phyloP scores from a whole-genome alignment of 208 protist genomes.

The Crithidia expoeki region DNA sequence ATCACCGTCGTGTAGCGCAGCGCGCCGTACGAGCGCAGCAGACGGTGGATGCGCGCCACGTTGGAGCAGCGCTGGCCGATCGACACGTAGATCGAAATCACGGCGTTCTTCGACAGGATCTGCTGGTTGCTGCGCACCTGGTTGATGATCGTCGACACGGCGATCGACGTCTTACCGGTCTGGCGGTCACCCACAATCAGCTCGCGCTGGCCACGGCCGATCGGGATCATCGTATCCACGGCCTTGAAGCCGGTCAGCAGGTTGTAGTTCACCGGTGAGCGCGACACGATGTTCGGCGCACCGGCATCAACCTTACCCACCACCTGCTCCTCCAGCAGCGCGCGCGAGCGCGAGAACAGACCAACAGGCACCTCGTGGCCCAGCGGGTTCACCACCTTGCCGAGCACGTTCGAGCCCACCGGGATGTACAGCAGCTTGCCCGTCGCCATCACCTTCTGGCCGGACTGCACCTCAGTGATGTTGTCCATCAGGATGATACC shows the following conservation, averaged over 20 bases:
- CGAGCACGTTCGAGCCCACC: constrained; percentile 78
- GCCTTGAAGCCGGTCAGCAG: constrained; percentile 93
- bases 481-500: constrained; percentile 91
- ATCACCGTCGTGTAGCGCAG: constrained; percentile 92
- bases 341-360: constrained; percentile 59
- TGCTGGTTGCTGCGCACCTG: constrained; percentile 91
- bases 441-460: constrained; percentile 89
- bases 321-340: constrained; percentile 50
- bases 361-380: constrained; percentile 82
- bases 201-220: constrained; percentile 94
- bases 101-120: constrained; percentile 87
- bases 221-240: constrained; percentile 93
- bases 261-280: constrained; percentile 93
- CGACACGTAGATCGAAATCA: no score
- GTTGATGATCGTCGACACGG: constrained; percentile 94
- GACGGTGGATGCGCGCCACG: constrained; percentile 90
- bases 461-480: constrained; percentile 84
- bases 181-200: constrained; percentile 95
- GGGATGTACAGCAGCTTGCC: constrained; percentile 86
- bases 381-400: constrained; percentile 88
- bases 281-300: constrained; percentile 93
- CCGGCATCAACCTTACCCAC: constrained; percentile 89
- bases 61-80: constrained; percentile 94
- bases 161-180: constrained; percentile 94
- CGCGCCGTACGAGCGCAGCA: constrained; percentile 82